phyloP scores from a whole-genome alignment of 2,329 filamentous ascomycete species.

The Teratosphaeria zuluensis region DNA sequence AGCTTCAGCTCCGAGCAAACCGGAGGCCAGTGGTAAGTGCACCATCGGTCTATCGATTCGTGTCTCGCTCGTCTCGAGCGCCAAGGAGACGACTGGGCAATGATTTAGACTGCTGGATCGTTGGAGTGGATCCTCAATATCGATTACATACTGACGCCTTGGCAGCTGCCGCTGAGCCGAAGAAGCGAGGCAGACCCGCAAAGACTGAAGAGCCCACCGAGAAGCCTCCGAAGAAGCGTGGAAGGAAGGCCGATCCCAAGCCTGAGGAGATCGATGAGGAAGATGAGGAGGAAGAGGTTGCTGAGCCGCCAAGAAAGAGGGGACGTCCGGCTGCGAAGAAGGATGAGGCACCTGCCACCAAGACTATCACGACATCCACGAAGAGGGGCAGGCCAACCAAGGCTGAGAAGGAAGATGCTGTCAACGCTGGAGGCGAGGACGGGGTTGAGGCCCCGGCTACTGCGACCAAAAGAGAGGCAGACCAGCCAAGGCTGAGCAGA shows the following conservation, averaged over 20 bases:
- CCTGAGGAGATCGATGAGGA: neutral
- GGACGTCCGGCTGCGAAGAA: constrained; percentile 11
- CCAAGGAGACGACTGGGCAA: neutral
- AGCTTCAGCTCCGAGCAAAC: neutral
- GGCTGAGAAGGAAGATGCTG: constrained; percentile 1
- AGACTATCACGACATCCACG: constrained; percentile 1
- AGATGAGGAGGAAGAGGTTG: constrained; percentile 1
- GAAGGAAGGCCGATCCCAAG: constrained; percentile 7
- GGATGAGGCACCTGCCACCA: neutral
- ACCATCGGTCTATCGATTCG: neutral
- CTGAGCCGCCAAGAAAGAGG: constrained; percentile 18
- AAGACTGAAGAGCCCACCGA: neutral
- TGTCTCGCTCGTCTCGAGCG: neutral
- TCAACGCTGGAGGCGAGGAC: constrained; percentile 1
- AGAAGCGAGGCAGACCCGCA: neutral
- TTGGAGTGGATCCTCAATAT: neutral
- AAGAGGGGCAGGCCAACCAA: constrained; percentile 8
- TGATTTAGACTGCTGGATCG: no score
- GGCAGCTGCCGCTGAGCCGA: neutral
- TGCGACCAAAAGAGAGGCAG: neutral
- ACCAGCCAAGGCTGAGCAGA: neutral
- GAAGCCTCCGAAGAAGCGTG: constrained; percentile 19
- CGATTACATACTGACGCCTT: neutral
- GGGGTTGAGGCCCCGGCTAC: neutral
- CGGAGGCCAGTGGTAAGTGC: neutral